These are phyloP conservation scores for Exophiala viscosa DNA, from an alignment of 2,329 filamentous ascomycete genomes.

Conservation along the genomic window DNA sequence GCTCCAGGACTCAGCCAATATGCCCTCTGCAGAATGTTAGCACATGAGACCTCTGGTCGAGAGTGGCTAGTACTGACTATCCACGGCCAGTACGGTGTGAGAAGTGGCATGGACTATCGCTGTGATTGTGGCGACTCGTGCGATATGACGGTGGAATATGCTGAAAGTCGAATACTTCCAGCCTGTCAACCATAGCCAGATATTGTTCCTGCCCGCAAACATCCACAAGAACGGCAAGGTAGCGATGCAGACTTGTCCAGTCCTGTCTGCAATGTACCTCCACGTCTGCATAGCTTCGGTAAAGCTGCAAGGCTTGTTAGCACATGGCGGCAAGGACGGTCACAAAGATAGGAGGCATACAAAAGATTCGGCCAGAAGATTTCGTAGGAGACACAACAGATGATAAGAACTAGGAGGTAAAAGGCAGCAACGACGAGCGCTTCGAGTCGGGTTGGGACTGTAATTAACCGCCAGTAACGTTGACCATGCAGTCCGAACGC, in stretches of 20 bases:
- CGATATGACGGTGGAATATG: slow-evolving; percentile 64
- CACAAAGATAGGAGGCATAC: slow-evolving; percentile 30
- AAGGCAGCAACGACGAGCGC: slow-evolving; percentile 41
- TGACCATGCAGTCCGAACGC: slow-evolving; percentile 42
- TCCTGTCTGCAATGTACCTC: slow-evolving; percentile 60
- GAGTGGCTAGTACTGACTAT: neutral
- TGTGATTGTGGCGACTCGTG: slow-evolving; percentile 58
- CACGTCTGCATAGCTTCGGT: slow-evolving; percentile 35
- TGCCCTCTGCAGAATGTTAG: neutral
- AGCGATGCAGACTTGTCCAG: slow-evolving; percentile 60
- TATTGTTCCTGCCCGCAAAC: slow-evolving; percentile 64
- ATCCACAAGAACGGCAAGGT: slow-evolving; percentile 64
- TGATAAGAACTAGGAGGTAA: slow-evolving; percentile 26
- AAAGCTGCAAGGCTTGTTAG: neutral
- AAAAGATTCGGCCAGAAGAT: slow-evolving; percentile 46
- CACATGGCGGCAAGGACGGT: neutral
- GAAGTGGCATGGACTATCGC: slow-evolving; percentile 60
- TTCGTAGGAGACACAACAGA: slow-evolving; percentile 45
- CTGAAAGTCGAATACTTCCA: slow-evolving; percentile 67
- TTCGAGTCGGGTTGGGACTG: slow-evolving; percentile 49
- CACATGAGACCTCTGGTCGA: neutral
- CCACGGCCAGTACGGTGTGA: slow-evolving; percentile 45
- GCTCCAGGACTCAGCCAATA: slow-evolving; percentile 21
- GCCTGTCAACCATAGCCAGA: slow-evolving; percentile 62
- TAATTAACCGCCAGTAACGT: slow-evolving; percentile 41